These are phyloP conservation scores for Chaetomiaceae sp. DNA, from an alignment of 2,329 filamentous ascomycete species.

Conservation along the genomic window DNA sequence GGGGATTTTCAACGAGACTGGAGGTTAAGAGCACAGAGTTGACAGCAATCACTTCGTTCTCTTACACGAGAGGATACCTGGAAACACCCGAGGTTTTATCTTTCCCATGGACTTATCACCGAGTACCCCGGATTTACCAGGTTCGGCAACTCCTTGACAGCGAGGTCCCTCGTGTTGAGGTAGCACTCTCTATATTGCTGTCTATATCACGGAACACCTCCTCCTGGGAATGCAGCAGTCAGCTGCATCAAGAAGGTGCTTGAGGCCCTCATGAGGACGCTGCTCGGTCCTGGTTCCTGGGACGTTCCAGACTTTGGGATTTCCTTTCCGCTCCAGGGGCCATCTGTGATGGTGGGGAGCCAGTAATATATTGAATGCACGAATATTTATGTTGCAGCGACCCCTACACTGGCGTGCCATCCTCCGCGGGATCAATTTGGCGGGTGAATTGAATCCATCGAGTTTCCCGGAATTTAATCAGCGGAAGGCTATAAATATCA, in stretches of 20 bases:
- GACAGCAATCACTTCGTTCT: not conserved
- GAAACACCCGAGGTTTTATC: slow-evolving; percentile 3
- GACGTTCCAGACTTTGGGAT: slow-evolving; percentile 9
- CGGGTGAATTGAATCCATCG: slow-evolving; percentile 18
- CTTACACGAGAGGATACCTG: not conserved
- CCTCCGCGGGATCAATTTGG: slow-evolving; percentile 15
- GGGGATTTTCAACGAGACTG: too few species aligned
- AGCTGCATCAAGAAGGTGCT: not conserved
- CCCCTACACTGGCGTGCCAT: slow-evolving; percentile 13
- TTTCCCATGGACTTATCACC: not conserved
- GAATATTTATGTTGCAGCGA: slow-evolving; percentile 18
- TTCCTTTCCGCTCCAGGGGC: slow-evolving; percentile 2
- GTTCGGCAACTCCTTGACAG: not conserved
- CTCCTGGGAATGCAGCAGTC: not conserved
- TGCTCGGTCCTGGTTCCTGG: slow-evolving; percentile 18
- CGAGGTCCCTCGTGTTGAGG: slow-evolving; percentile 1
- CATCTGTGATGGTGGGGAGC: slow-evolving; percentile 7
- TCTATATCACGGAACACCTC: slow-evolving; percentile 23
- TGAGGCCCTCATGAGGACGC: not conserved
- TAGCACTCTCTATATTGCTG: slow-evolving; percentile 16
- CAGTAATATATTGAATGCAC: slow-evolving; percentile 11
- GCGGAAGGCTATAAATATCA: slow-evolving; percentile 23
- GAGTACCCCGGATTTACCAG: not conserved
- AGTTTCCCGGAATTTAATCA: slow-evolving; percentile 21
- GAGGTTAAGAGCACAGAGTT: not conserved